These are phyloP conservation scores for Tylopilus plumbeoviolaceoides DNA, from an alignment of 768 basidiomycete species.

Conservation along the genomic window DNA sequence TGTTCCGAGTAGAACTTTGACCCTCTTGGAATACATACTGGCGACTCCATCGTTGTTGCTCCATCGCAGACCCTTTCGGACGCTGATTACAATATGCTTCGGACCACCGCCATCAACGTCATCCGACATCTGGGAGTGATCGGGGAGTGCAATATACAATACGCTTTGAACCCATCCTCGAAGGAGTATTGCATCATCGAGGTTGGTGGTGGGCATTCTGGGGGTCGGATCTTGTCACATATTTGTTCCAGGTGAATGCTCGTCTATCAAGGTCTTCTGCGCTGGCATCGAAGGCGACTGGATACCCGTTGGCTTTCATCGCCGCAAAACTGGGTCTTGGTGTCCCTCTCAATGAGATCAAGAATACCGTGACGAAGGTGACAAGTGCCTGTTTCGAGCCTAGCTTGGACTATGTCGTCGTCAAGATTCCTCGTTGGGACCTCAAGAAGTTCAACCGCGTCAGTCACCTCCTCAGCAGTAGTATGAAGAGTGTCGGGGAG, in stretches of 20 bases:
- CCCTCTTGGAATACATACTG: slow-evolving; percentile 96
- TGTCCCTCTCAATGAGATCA: slow-evolving; percentile 96
- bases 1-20: slow-evolving; percentile 80
- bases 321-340: slow-evolving; percentile 97
- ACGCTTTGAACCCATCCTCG: slow-evolving; percentile 91
- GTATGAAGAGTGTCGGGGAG: slow-evolving; percentile 99
- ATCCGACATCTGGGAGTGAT: slow-evolving; percentile 97
- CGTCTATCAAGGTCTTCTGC: slow-evolving; percentile 97
- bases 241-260: slow-evolving; percentile 68
- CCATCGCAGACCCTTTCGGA: slow-evolving; percentile 99
- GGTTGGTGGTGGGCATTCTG: slow-evolving; percentile 36
- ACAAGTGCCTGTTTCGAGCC: slow-evolving; percentile 99
- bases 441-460: slow-evolving; percentile 97
- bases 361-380: slow-evolving; percentile 94
- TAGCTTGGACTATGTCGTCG: slow-evolving; percentile 93
- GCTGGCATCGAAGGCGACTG: slow-evolving; percentile 96
- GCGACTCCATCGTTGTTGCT: slow-evolving; percentile 97
- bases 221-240: slow-evolving; percentile 1
- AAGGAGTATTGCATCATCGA: slow-evolving; percentile 99
- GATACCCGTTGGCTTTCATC: slow-evolving; percentile 97
- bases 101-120: slow-evolving; percentile 96
- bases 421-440: slow-evolving; percentile 99
- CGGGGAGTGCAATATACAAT: slow-evolving; percentile 99
- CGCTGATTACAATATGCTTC: slow-evolving; percentile 97
- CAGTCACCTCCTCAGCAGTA: slow-evolving; percentile 83